Conservation (phyloP, 1,284 basidiomycete species). For the Tilletia setariae region DNA sequence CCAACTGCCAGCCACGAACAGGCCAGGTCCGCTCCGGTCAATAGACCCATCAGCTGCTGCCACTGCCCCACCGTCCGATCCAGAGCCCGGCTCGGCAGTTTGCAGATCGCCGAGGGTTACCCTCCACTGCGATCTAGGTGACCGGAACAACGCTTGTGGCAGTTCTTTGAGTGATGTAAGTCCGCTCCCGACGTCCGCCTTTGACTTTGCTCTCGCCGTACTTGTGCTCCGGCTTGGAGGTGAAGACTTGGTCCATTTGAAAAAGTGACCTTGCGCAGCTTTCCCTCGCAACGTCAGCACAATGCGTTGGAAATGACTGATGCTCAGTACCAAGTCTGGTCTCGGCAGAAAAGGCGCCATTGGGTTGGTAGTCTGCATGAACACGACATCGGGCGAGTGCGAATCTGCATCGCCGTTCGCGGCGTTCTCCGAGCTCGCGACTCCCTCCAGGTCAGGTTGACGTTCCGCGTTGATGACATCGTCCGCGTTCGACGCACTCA, state of each 20-base stretch:
- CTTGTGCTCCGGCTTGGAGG: neutral
- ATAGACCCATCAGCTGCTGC: no score
- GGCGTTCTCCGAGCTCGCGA: neutral
- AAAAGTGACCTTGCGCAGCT: constrained; percentile 22
- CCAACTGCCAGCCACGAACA: constrained; percentile 35
- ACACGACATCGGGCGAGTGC: neutral
- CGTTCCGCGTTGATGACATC: neutral
- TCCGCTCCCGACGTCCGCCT: neutral
- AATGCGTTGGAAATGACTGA: constrained; percentile 37
- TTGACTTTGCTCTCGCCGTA: neutral
- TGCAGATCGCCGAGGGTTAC: constrained; percentile 20
- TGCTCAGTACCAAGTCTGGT: constrained; percentile 23
- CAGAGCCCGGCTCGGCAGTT: neutral
- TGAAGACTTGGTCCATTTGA: constrained; percentile 19
- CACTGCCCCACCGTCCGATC: neutral
- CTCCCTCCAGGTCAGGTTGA: neutral
- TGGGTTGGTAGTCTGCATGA: constrained; percentile 51
- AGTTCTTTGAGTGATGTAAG: neutral
- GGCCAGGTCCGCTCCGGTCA: constrained; percentile 15
- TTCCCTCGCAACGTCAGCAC: constrained; percentile 28
- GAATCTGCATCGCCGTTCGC: neutral
- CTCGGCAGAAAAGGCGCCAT: constrained; percentile 26
- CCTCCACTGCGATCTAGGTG: constrained; percentile 11
- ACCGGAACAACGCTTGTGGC: neutral
- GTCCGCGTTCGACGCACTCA: neutral